Percentiles rank a stretch among this genome's conserved stretches.
These are phyloP conservation scores for Gymnopilus junonius DNA, from an alignment of 768 basidiomycete species.

Conservation along the genomic window DNA sequence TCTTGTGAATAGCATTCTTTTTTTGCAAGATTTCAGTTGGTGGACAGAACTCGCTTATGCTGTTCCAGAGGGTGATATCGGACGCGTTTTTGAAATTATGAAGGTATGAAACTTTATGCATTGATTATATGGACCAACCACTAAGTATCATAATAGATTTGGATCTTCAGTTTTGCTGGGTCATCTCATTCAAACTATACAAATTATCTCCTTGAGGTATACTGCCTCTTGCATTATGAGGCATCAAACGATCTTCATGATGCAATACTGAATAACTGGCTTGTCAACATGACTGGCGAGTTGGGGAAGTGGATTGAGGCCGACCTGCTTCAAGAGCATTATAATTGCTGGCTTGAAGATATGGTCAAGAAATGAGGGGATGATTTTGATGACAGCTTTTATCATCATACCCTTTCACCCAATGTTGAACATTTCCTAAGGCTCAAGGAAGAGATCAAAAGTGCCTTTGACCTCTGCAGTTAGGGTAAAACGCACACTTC, in stretches of 20 bases:
- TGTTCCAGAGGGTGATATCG: conserved; percentile 33
- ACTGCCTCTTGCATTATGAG: conserved; percentile 26
- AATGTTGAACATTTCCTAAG: conserved; percentile 25
- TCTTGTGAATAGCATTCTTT: conserved; percentile 25
- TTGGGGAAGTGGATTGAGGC: conserved; percentile 19
- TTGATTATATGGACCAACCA: background rate
- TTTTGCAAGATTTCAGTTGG: conserved; percentile 22
- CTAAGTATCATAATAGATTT: conserved; percentile 13
- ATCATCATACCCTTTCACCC: conserved; percentile 25
- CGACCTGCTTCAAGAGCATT: conserved; percentile 29
- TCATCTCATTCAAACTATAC: conserved; percentile 26
- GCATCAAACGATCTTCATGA: conserved; percentile 20
- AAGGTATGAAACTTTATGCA: conserved; percentile 27
- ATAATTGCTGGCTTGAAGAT: conserved; percentile 25
- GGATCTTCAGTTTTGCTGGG: conserved; percentile 29
- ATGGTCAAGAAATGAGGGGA: conserved; percentile 20
- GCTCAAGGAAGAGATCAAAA: conserved; percentile 25
- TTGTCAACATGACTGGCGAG: conserved; percentile 27
- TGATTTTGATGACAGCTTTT: conserved; percentile 24
- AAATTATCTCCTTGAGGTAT: conserved; percentile 27
- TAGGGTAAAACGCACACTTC: conserved; percentile 21
- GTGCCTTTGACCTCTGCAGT: conserved; percentile 13
- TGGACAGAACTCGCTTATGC: conserved; percentile 26
- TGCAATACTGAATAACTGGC: conserved; percentile 24
- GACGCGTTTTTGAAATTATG: conserved; percentile 29